Conservation (phyloP, 805 yeast genomes). For the Danielia reshetovae region DNA sequence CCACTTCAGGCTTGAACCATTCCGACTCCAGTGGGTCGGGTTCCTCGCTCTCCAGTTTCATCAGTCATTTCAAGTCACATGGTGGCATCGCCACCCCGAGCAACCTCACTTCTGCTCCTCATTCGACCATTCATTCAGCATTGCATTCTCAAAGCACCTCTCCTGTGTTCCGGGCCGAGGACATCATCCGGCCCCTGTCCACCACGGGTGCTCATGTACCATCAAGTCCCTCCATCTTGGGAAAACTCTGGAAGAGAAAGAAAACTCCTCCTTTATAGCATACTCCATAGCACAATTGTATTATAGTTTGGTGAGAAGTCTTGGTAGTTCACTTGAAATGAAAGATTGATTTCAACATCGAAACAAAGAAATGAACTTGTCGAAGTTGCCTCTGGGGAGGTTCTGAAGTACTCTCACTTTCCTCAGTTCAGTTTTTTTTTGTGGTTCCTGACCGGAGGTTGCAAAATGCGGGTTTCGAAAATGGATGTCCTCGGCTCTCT, state of each 20-base stretch:
- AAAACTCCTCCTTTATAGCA: constrained; percentile 4
- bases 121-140: background rate
- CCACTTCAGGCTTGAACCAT: background rate
- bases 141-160: background rate
- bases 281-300: constrained; percentile 1
- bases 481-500: no score
- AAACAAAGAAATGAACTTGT: no score
- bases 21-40: background rate
- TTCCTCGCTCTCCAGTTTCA: constrained; percentile 11
- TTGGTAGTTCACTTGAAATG: no score
- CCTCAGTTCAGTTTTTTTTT: no score
- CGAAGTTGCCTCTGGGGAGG: no score
- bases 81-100: background rate
- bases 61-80: constrained; percentile 11
- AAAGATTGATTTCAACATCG: no score
- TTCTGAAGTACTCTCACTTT: no score
- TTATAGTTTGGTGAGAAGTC: no score
- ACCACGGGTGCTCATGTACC: background rate
- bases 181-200: background rate
- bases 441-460: no score
- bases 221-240: constrained; percentile 10
- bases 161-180: background rate
- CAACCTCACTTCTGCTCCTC: background rate
- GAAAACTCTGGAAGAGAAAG: constrained; percentile 20
- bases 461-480: no score